Evolutionary conservation across 2,329 filamentous ascomycete species (phyloP), one percentile per base, ranked within the genome.

Genomic region (Calonectria pauciramosa): DNA sequence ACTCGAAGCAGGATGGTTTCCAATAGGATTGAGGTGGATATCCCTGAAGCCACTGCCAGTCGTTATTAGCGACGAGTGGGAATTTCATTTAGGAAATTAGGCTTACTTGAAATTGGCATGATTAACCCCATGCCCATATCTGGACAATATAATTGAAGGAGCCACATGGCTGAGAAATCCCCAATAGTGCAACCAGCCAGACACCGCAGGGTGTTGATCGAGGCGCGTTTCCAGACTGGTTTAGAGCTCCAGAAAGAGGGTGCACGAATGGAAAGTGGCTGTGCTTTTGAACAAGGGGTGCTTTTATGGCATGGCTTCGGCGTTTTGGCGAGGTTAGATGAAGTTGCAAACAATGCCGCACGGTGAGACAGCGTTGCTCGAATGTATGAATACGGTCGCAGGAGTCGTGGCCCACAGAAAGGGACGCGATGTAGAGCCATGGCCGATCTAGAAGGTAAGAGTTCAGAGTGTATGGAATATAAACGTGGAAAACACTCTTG

Each of bases 111-210:
- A 14, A 88, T 82, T 0, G 82, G 86, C 90, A 91, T 91, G 16
- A 89, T 88, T 1, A 83, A 75, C 0, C 84, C 84, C 82, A 90
- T 86, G 0, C 88, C 87, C 6, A 90, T 79, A 3, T 86, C 86
- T 0, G 89, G 85, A 66, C 86, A 86, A 52, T 86, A 86, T 0
- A 87, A 82, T 72, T 91, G 90, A 0, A 92, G 84, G 38, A 87
- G 85, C 89, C 90, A 91, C 84, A 91, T 86, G 0, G 88, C 86
- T 1, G 88, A 86, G 74, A 91, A 91, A 79, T 91, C 90, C n/a
- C 90, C 90, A 0, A 84, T 52, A 0, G 89, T 91, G 76, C 90
- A 91, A 10, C 90, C 90, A 2, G 89, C 82, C 1, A 91, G 85
- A 73, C 90, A 92, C 9, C 90, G 88, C 4, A 90, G 79, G 0